phyloP scores from a whole-genome alignment of 306 rosid species.

The Cajanus cajan region DNA sequence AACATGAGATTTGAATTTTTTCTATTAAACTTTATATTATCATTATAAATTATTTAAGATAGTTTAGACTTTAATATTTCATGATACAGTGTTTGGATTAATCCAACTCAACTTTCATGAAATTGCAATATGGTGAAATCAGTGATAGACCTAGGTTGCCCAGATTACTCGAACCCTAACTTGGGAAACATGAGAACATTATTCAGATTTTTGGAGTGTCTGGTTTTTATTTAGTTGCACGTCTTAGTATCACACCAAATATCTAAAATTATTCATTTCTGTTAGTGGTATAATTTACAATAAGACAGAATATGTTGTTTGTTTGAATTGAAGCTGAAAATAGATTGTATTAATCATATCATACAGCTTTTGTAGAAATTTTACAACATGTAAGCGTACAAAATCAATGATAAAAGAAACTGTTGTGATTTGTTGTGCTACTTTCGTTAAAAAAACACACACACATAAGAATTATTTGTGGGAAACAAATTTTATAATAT shows the following conservation, averaged over 20 bases:
- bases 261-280: conserved; percentile 5
- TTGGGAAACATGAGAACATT: neutral
- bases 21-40: no score
- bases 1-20: no score
- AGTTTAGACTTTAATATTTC: no score
- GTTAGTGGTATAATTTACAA: neutral
- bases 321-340: neutral
- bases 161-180: neutral
- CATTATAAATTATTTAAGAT: no score
- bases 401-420: neutral
- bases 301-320: conserved; percentile 3
- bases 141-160: neutral
- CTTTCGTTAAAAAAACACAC: neutral
- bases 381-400: neutral
- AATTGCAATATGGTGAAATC: neutral
- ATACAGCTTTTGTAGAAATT: neutral
- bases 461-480: neutral
- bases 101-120: neutral
- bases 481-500: neutral
- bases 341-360: neutral
- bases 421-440: neutral
- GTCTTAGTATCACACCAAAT: conserved; percentile 1
- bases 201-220: neutral
- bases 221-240: conserved; percentile 13
- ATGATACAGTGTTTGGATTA: neutral